phyloP scores from a whole-genome alignment of 108 stramenopile genomes.

The Fragilariopsis cylindrus region DNA sequence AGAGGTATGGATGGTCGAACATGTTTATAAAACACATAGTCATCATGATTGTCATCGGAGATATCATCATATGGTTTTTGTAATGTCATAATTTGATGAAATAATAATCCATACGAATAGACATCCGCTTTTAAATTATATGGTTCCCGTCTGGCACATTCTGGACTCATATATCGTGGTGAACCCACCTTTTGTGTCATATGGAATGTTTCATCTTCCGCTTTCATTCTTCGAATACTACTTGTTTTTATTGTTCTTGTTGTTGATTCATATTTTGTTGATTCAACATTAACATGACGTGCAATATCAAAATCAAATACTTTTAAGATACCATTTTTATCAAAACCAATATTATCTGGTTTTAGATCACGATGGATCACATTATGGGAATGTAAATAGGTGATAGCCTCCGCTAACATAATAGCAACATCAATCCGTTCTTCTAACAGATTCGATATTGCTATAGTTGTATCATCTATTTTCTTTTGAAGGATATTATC shows the following conservation, averaged over 20 bases:
- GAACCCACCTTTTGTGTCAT: conserved; percentile 47
- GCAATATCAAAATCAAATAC: conserved; percentile 54
- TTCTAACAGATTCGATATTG: conserved; percentile 2
- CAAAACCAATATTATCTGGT: conserved; percentile 72
- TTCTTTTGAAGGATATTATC: neutral
- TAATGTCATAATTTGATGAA: conserved; percentile 39
- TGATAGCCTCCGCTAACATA: conserved; percentile 38
- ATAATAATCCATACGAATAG: conserved; percentile 44
- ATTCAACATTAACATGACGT: neutral
- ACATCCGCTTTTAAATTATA: conserved; percentile 77
- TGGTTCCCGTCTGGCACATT: conserved; percentile 56
- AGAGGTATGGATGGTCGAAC: conserved; percentile 18
- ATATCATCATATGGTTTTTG: neutral
- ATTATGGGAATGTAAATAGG: conserved; percentile 45
- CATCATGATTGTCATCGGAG: conserved; percentile 24
- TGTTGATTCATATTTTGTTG: neutral
- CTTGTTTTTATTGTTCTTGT: neutral
- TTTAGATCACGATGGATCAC: conserved; percentile 62
- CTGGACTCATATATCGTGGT: conserved; percentile 77
- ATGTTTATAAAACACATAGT: conserved; percentile 25
- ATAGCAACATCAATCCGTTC: conserved; percentile 24
- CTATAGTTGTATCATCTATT: neutral
- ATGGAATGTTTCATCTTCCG: conserved; percentile 11
- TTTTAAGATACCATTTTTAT: conserved; percentile 36
- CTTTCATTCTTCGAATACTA: neutral